Base-by-base conservation (phyloP, 371 early-diverging fungal species). In the Furculomyces boomerangus region DNA sequence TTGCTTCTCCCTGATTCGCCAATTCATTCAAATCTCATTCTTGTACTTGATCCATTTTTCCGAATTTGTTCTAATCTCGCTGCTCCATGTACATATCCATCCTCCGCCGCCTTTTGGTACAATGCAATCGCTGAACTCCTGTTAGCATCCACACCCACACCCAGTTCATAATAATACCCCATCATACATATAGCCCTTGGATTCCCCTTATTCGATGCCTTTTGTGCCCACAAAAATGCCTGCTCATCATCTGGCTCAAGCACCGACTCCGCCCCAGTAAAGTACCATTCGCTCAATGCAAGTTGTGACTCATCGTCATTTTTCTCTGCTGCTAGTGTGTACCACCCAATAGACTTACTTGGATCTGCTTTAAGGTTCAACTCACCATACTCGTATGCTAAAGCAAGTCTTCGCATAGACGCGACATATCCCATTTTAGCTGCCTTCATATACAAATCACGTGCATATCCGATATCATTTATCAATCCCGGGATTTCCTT, bases 391-490 rank as follows among this genome's bases (percentile, higher is more conserved):
- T 98, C 95, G 71, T 92, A 93, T 46, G 85, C 88, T 56, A 81
- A 74, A 18, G 94, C 98, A 7, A 98, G 75, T 53, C 88, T 86
- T 67, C 86, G 87, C 61, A 89, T 92, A 31, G 93, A 88, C n/a
- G 87, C 89, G 29, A 89, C 83, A 68, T 93, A 95, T 24, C 93
- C 92, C 45, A 88, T 78, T 58, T 87, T 83, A 14, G 95, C 95
- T 1, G 94, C 90, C 57, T 87, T 80, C 37, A 84, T 83, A 62
- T 80, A 94, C 55, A 93, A 67, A 51, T 93, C 93, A 28, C 83
- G 77, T 5, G 97, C 75, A 70, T 94, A 93, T 1, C 75, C 71
- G 31, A 80, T 75, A 68, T 93, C 95, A 2, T 78, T 78, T 32
- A 86, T 81, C 18, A 86, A 73, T 0, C 82, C 77, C 5, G 85